Percentiles rank a stretch among this genome's conserved stretches.
phyloP scores from a whole-genome alignment of 768 basidiomycete species.

The Arthromyces matolae region DNA sequence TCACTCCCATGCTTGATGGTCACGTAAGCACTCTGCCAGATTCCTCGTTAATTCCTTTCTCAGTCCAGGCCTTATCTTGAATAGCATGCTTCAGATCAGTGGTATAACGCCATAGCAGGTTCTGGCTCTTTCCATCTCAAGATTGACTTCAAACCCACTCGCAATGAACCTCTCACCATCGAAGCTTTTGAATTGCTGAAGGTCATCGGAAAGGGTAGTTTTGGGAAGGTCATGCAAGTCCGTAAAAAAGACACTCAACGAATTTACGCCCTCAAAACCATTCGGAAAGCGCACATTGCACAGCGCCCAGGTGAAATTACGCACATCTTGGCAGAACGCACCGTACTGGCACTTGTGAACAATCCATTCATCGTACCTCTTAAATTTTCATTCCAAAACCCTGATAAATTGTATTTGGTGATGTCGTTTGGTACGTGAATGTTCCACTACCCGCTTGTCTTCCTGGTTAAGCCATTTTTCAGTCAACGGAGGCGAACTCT shows the following conservation, averaged over 20 bases:
- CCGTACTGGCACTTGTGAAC: constrained; percentile 94
- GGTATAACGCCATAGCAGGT: constrained; percentile 81
- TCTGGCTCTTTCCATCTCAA: constrained; percentile 93
- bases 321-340: constrained; percentile 95
- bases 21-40: constrained; percentile 45
- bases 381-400: constrained; percentile 98
- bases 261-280: constrained; percentile 97
- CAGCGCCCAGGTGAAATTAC: constrained; percentile 96
- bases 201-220: constrained; percentile 96
- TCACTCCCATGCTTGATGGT: constrained; percentile 78
- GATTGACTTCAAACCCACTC: constrained; percentile 87
- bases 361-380: constrained; percentile 99
- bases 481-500: constrained; percentile 97
- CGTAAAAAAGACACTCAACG: constrained; percentile 98
- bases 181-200: constrained; percentile 96
- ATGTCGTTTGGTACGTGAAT: constrained; percentile 82
- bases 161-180: constrained; percentile 85
- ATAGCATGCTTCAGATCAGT: constrained; percentile 85
- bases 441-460: constrained; percentile 1
- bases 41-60: constrained; percentile 8
- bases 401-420: constrained; percentile 94
- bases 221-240: constrained; percentile 99
- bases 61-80: constrained; percentile 6
- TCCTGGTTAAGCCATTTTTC: constrained; percentile 2
- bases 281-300: constrained; percentile 96